Percentiles rank a stretch among this genome's conserved stretches.
Evolutionary conservation across 768 basidiomycete genomes (phyloP).

Genomic region (Hygrocybe punicea): DNA sequence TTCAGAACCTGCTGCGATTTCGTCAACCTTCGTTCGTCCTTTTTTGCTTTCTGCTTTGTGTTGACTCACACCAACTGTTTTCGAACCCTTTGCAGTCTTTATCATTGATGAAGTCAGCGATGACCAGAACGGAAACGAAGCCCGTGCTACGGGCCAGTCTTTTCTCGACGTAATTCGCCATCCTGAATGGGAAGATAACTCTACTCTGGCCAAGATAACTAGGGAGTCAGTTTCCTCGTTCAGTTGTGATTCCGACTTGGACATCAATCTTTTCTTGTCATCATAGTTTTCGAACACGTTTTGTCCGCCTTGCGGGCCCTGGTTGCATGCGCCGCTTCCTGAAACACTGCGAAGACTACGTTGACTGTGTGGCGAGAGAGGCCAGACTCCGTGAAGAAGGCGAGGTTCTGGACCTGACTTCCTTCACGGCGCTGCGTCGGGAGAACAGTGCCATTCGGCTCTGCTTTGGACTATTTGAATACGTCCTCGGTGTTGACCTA

Average conservation of each 20-base stretch:
- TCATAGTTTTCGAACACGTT: constrained; percentile 52
- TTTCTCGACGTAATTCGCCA: constrained; percentile 54
- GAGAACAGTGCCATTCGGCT: constrained; percentile 66
- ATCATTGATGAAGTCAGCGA: constrained; percentile 68
- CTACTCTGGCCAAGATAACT: constrained; percentile 56
- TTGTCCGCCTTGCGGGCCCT: constrained; percentile 45
- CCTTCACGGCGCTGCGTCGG: constrained; percentile 57
- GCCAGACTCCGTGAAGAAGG: constrained; percentile 58
- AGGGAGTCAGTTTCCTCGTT: constrained; percentile 47
- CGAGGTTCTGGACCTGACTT: constrained; percentile 50
- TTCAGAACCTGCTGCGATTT: constrained; percentile 63
- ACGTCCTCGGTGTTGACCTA: constrained; percentile 58
- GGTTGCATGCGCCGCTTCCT: constrained; percentile 49
- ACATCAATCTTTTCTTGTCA: constrained; percentile 6
- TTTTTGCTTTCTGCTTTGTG: no score
- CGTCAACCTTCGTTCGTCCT: constrained; percentile 32
- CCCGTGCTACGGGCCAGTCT: constrained; percentile 49
- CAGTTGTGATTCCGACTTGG: neutral
- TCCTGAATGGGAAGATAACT: constrained; percentile 51
- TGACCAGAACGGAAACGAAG: constrained; percentile 57
- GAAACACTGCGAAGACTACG: constrained; percentile 52
- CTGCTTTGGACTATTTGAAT: constrained; percentile 63
- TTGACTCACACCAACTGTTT: neutral
- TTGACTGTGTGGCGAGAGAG: constrained; percentile 55
- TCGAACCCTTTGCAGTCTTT: constrained; percentile 43